Conservation (phyloP, 805 yeast genomes). For the Candida ipomoeae region DNA sequence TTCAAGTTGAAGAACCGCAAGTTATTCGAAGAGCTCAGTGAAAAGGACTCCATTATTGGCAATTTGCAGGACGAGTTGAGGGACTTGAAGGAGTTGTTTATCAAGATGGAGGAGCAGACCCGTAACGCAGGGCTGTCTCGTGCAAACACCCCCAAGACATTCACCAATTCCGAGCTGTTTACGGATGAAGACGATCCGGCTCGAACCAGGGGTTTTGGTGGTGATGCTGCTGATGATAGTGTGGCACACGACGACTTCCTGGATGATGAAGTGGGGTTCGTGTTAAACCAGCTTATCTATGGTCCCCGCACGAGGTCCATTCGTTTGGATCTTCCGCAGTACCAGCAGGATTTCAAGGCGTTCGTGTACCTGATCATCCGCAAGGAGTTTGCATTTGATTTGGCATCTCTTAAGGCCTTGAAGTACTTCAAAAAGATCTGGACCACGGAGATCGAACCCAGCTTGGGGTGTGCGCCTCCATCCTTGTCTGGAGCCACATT, state of each 20-base stretch:
- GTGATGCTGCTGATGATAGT: background rate
- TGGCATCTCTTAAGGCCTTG: slow-evolving; percentile 43
- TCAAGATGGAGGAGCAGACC: slow-evolving; percentile 47
- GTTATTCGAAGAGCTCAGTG: slow-evolving; percentile 50
- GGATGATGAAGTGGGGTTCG: slow-evolving; percentile 6
- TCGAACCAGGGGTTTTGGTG: background rate
- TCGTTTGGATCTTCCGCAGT: slow-evolving; percentile 44
- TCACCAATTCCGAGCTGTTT: background rate
- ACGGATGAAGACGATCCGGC: background rate
- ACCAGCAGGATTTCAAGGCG: slow-evolving; percentile 40
- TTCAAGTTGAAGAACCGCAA: slow-evolving; percentile 56
- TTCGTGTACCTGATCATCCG: slow-evolving; percentile 32
- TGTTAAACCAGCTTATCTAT: slow-evolving; percentile 25
- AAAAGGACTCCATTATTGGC: slow-evolving; percentile 64
- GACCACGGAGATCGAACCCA: slow-evolving; percentile 68
- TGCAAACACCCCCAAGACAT: slow-evolving; percentile 14
- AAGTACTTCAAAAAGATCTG: slow-evolving; percentile 62
- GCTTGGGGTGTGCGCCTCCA: slow-evolving; percentile 26
- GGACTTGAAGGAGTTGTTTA: slow-evolving; percentile 58
- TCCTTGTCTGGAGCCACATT: slow-evolving; percentile 44
- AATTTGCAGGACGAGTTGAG: slow-evolving; percentile 63
- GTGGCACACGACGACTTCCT: background rate
- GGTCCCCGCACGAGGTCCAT: slow-evolving; percentile 35
- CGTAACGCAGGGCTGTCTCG: slow-evolving; percentile 7
- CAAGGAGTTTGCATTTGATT: slow-evolving; percentile 35